Base-by-base conservation (phyloP, 306 rosid species). In the Vachellia collinsii region DNA sequence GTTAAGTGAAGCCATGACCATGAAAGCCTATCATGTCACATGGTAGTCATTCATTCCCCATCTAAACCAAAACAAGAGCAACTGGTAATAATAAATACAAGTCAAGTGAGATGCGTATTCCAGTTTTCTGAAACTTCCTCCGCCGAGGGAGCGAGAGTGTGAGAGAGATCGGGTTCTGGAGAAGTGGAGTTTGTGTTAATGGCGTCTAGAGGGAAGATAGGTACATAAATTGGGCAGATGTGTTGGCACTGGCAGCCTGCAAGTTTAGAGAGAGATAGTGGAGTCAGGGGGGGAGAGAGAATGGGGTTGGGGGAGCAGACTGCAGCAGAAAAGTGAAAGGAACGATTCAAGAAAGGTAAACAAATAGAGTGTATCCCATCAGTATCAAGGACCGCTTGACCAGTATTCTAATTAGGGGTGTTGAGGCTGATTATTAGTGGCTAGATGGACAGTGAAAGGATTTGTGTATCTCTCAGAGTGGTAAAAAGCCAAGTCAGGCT, bases 291-390 rank as follows among this genome's bases (percentile, higher is more conserved):
- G 59, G n/a, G 25, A 17, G 61, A 19, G 20, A 46, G 5, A 46
- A 16, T 11, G 47, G n/a, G n/a, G n/a, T n/a, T n/a, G 70, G 46
- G 76, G 25, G 59, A 13, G 61, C 91, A 88, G 89, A 42, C 3
- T 58, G 77, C 36, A 61, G 83, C 83, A 88, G 94, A 83, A 77
- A 71, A 84, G 88, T 87, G 98, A 94, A 84, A 92, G 92, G 87
- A 88, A 94, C 97, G 74, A 84, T 37, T 84, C 97, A 74, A 53
- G 80, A 64, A 74, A 76, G 91, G 74, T 80, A 88, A 87, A 83
- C 85, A 70, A 85, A 77, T 75, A 83, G 85, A 83, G 88, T 76
- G 83, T 79, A 44, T 44, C 86, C 85, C 87, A 81, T 88, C 92
- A 80, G 90, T 73, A 8, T 25, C 29, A 70, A 82, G 85, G 76